These are phyloP conservation scores for Fusarium ambrosium DNA, from an alignment of 2,329 filamentous ascomycete species.

Conservation along the genomic window DNA sequence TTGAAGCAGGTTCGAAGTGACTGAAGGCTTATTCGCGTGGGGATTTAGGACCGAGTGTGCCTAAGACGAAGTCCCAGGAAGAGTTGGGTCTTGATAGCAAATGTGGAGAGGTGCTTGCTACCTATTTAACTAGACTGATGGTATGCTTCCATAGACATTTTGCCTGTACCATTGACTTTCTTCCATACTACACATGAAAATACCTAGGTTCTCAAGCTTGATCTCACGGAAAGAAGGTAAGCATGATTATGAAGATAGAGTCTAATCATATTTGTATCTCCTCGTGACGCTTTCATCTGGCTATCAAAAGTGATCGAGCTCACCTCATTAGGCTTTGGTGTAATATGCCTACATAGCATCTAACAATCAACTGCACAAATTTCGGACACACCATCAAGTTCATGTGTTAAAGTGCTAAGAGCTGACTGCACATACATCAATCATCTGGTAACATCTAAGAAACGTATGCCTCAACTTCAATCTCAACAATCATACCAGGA, in stretches of 20 bases:
- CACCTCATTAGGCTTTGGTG: not conserved
- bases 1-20: slow-evolving; percentile 20
- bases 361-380: not conserved
- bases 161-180: too few species aligned
- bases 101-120: too few species aligned
- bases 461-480: slow-evolving; percentile 65
- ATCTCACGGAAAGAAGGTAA: not conserved
- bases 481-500: slow-evolving; percentile 69
- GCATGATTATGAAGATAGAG: too few species aligned
- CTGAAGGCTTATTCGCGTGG: not conserved
- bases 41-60: too few species aligned
- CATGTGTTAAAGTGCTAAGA: not conserved
- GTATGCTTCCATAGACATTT: too few species aligned
- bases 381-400: not conserved
- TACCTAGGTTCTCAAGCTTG: too few species aligned
- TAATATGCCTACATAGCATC: not conserved
- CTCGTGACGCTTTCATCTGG: not conserved
- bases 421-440: not conserved
- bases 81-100: too few species aligned
- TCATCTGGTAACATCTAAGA: not conserved
- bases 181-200: too few species aligned
- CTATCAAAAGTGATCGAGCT: not conserved
- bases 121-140: too few species aligned
- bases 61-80: too few species aligned
- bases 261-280: too few species aligned